Evolutionary conservation across 768 basidiomycete species (phyloP), one percentile per base, ranked within the genome.

Genomic region (Sarcomyxa edulis): DNA sequence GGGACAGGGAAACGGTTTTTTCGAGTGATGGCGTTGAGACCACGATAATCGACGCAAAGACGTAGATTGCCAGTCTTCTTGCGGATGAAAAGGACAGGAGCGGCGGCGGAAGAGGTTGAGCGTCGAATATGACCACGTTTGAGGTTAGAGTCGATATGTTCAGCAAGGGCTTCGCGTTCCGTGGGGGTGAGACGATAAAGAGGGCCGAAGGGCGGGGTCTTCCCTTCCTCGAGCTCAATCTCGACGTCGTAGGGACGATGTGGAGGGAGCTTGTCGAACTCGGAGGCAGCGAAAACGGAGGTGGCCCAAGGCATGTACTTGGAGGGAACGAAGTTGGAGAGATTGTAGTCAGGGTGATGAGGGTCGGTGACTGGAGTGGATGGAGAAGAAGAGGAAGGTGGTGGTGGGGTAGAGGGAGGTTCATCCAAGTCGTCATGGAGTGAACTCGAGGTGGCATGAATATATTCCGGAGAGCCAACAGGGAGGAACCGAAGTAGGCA

Each of bases 241-340:
- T 50, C 46, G 20, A 54, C 48, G 44, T 69, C 61, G 39, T 58
- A 64, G 9, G 56, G 49, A 1, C 59, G 53, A 40, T 68, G 66
- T n/a, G 48, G 48, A 6, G 59, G 57, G 1, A 63, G 58, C 12
- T 50, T 47, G 7, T 57, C 39, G 27, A 56, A 47, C 31, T 49
- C 49, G 3, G 35, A 35, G 12, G 51, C 46, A 9, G 50, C 49
- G 38, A 60, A 57, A 6, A 60, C 50, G 21, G n/a, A 51, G 43
- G 32, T 48, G 62, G 9, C 55, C 40, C 20, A 46, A 48, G n/a
- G n/a, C n/a, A n/a, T n/a, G 39, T 61, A 64, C 32, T 61, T 52
- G 1, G 32, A 10, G 5, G 59, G 62, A 8, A 64, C 37, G 8
- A 12, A 28, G 28, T 44, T 42, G 16, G 37, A 26, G n/a, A n/a